Percentiles rank a stretch among this genome's conserved stretches.
Conservation (phyloP, 169 alveolate genomes). For the Eimeria brunetti region DNA sequence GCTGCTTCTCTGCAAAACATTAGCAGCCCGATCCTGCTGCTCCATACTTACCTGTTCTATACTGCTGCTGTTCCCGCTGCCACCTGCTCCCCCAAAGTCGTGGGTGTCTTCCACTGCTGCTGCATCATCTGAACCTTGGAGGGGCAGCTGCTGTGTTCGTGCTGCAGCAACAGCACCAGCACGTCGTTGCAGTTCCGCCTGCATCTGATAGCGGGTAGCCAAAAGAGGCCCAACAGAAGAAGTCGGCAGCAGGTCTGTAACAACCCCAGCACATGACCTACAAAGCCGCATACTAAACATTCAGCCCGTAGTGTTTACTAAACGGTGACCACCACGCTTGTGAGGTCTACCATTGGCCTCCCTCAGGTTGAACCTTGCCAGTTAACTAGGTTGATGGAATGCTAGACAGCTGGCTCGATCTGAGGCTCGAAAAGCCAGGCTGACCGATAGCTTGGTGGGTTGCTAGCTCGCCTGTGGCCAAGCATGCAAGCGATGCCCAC, state of each 20-base stretch:
- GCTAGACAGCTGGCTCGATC: too few species aligned
- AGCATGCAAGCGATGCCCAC: neutral
- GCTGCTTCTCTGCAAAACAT: neutral
- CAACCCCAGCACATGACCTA: neutral
- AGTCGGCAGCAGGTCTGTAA: constrained; percentile 27
- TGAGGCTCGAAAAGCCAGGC: neutral
- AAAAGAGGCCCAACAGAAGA: constrained; percentile 16
- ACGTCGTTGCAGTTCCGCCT: constrained; percentile 36
- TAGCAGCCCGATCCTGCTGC: neutral
- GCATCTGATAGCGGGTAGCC: constrained; percentile 49
- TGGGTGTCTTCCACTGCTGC: constrained; percentile 11
- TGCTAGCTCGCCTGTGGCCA: neutral
- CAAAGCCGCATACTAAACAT: neutral
- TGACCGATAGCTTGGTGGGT: neutral
- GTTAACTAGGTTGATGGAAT: too few species aligned
- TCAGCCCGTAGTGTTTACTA: neutral
- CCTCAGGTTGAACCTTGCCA: neutral
- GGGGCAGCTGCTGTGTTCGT: neutral
- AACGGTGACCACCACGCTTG: neutral
- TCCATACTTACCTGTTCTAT: constrained; percentile 1
- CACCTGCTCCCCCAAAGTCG: neutral
- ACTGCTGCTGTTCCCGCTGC: constrained; percentile 19
- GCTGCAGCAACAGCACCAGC: constrained; percentile 28
- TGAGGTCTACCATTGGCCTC: too few species aligned
- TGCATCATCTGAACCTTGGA: neutral